Evolutionary conservation across 1,284 basidiomycete species (phyloP).

Genomic region (Cryptococcus maquisensis): DNA sequence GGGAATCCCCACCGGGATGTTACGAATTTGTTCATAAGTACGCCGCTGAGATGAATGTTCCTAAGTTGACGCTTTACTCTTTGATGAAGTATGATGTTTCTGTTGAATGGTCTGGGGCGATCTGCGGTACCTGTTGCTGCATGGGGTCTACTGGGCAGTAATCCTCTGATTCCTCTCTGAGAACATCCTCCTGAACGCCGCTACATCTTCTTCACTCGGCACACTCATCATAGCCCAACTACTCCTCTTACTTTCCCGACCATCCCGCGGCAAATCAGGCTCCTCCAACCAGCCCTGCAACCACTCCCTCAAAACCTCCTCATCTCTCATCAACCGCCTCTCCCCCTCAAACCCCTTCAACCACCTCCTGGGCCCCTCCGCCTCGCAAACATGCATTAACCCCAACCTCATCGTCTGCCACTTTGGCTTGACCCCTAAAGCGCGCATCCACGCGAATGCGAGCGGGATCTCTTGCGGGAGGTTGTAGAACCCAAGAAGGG

Average conservation of each 20-base stretch:
- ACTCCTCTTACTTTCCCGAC: not conserved
- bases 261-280: not conserved
- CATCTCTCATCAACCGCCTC: conserved; percentile 46
- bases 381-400: conserved; percentile 67
- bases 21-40: too few relatives aligned
- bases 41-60: too few relatives aligned
- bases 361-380: conserved; percentile 59
- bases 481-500: conserved; percentile 57
- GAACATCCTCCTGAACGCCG: conserved; percentile 14
- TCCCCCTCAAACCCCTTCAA: conserved; percentile 52
- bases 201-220: conserved; percentile 52
- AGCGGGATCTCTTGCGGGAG: conserved; percentile 61
- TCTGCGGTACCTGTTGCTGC: too few relatives aligned
- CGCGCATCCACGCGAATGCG: conserved; percentile 73
- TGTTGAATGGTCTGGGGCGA: too few relatives aligned
- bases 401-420: conserved; percentile 59
- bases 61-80: too few relatives aligned
- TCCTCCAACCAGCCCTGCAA: conserved; percentile 61
- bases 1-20: too few relatives aligned
- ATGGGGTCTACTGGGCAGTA: conserved; percentile 1
- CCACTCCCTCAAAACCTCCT: conserved; percentile 59
- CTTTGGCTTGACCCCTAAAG: conserved; percentile 56
- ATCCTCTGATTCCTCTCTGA: conserved; percentile 11
- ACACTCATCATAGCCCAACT: conserved; percentile 38
- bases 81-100: too few relatives aligned